Evolutionary conservation across 169 alveolate species (phyloP).

Genomic region (Plasmodium malariae): DNA sequence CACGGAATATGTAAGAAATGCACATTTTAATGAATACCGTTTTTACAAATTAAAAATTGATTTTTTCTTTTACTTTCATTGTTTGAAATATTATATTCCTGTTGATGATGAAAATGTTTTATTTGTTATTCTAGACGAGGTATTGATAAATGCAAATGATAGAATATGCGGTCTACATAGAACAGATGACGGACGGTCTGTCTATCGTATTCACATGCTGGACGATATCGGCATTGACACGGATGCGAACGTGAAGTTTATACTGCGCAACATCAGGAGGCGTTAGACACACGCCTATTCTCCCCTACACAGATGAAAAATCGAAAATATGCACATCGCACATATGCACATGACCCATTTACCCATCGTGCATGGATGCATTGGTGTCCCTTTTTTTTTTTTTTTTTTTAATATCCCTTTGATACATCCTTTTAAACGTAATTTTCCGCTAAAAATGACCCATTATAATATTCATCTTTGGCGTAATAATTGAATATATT

Average conservation of each 20-base stretch:
- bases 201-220: conserved; percentile 7
- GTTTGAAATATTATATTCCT: conserved; percentile 53
- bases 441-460: too few relatives aligned
- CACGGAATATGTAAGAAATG: conserved; percentile 50
- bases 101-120: conserved; percentile 72
- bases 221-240: conserved; percentile 18
- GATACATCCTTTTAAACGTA: too few relatives aligned
- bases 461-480: too few relatives aligned
- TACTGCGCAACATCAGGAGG: conserved; percentile 27
- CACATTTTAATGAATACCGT: conserved; percentile 44
- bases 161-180: neutral
- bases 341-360: too few relatives aligned
- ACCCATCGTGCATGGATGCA: too few relatives aligned
- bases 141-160: conserved; percentile 56
- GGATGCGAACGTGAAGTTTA: conserved; percentile 18
- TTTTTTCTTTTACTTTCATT: conserved; percentile 62
- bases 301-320: too few relatives aligned
- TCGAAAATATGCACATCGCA: too few relatives aligned
- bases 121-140: conserved; percentile 71
- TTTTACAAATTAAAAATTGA: conserved; percentile 42
- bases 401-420: too few relatives aligned
- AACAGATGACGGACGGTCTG: neutral
- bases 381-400: too few relatives aligned
- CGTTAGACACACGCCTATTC: too few relatives aligned
- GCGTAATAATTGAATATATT: too few relatives aligned